A percentile compares a stretch with the other conserved stretches of the same genome.
Evolutionary conservation across 768 basidiomycete genomes (phyloP).

Genomic region (Lentinula boryana): DNA sequence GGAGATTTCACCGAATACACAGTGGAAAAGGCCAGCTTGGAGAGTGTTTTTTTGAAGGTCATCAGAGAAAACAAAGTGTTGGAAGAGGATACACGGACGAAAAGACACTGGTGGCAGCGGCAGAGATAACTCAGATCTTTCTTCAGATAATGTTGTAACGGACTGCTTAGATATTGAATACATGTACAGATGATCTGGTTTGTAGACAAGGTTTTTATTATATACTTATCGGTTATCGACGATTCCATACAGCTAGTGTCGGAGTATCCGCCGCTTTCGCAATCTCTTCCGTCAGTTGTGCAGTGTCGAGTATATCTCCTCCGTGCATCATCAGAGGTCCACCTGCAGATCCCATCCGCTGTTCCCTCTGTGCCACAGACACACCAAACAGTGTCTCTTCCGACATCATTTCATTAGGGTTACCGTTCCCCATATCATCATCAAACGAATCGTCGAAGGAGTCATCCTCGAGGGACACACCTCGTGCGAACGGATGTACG

Average conservation of each 20-base stretch:
- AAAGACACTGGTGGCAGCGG: conserved; percentile 12
- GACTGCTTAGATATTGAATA: background rate
- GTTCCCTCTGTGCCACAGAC: conserved; percentile 41
- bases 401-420: conserved; percentile 14
- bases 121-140: background rate
- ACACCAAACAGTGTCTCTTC: conserved; percentile 75
- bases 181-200: background rate
- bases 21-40: conserved; percentile 63
- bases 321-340: conserved; percentile 51
- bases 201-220: too few relatives aligned
- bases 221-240: conserved; percentile 13
- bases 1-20: conserved; percentile 61
- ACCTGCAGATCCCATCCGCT: conserved; percentile 11
- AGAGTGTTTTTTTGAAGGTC: conserved; percentile 70
- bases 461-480: conserved; percentile 46
- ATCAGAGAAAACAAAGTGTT: conserved; percentile 54
- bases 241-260: conserved; percentile 36
- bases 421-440: conserved; percentile 18
- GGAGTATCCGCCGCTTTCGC: conserved; percentile 61
- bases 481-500: conserved; percentile 56
- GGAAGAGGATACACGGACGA: conserved; percentile 32
- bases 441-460: conserved; percentile 52
- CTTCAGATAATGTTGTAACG: background rate
- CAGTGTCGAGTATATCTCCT: conserved; percentile 57
- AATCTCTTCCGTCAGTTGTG: conserved; percentile 42